Conservation (phyloP, 148 eudicot species). For the Rhododendron ovatum region DNA sequence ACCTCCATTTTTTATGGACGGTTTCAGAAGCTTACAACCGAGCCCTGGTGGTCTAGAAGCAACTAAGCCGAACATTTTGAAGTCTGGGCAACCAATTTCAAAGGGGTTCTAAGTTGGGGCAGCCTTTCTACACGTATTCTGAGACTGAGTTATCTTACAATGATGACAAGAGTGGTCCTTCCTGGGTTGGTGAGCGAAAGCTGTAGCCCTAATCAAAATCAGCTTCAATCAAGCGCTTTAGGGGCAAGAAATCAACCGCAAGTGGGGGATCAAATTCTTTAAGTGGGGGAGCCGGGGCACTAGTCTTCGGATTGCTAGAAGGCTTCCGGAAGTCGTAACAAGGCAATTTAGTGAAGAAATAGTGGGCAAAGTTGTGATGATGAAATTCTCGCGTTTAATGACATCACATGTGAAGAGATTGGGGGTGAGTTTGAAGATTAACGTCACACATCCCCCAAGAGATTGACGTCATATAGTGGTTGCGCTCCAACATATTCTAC, state of each 20-base stretch:
- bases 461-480: neutral
- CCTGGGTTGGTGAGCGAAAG: neutral
- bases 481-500: neutral
- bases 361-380: neutral
- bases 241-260: neutral
- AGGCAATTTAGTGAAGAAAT: neutral
- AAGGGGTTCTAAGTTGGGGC: neutral
- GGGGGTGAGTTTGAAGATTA: neutral
- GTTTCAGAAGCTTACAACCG: neutral
- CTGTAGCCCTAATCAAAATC: neutral
- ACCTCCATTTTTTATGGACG: neutral
- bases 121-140: neutral
- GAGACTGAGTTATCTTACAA: neutral
- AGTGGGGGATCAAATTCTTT: neutral
- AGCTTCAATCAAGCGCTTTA: neutral
- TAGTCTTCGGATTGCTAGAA: neutral
- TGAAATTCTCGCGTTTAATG: neutral
- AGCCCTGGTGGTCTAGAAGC: neutral
- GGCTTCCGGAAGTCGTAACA: neutral
- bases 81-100: neutral
- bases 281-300: neutral
- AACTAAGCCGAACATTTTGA: neutral
- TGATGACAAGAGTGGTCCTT: neutral
- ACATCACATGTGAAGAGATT: neutral
- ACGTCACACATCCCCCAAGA: too few relatives aligned